Percentiles rank a stretch among this genome's conserved stretches.
Evolutionary conservation across 805 yeast species (phyloP).

Genomic region (Candida railenensis): DNA sequence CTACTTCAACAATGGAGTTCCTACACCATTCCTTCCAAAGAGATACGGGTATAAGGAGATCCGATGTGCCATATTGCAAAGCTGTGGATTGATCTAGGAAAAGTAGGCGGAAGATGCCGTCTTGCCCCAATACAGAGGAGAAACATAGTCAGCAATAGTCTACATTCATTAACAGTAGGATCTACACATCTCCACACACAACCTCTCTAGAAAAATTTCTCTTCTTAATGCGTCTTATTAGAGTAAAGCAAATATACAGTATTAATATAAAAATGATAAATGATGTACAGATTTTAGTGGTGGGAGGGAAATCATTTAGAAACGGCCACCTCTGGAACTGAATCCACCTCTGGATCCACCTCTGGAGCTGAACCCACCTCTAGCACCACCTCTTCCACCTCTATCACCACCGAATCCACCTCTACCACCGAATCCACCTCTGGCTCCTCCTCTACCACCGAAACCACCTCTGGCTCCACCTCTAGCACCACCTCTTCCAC

Average conservation of each 20-base stretch:
- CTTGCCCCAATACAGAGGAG: no score
- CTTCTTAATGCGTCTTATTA: slow-evolving; percentile 4
- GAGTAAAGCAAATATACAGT: slow-evolving; percentile 5
- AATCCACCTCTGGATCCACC: slow-evolving; percentile 40
- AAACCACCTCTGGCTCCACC: slow-evolving; percentile 29
- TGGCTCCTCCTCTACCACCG: slow-evolving; percentile 34
- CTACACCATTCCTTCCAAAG: slow-evolving; percentile 27
- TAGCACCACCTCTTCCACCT: slow-evolving; percentile 40
- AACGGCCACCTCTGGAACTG: slow-evolving; percentile 7
- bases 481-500: slow-evolving; percentile 27
- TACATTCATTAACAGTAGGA: neutral
- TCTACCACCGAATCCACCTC: slow-evolving; percentile 39
- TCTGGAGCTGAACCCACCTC: slow-evolving; percentile 37
- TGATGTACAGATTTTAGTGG: slow-evolving; percentile 11
- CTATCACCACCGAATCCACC: slow-evolving; percentile 46
- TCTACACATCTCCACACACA: no score
- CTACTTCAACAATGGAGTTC: slow-evolving; percentile 52
- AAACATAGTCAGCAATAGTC: no score
- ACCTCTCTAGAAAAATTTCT: no score
- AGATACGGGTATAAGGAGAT: slow-evolving; percentile 57
- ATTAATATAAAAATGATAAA: neutral
- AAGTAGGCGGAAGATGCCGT: neutral
- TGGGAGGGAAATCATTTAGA: slow-evolving; percentile 13
- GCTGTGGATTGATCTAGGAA: slow-evolving; percentile 42
- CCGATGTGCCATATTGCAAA: slow-evolving; percentile 49